phyloP scores from a whole-genome alignment of 441 rosid species.

The Geranium incanum region DNA sequence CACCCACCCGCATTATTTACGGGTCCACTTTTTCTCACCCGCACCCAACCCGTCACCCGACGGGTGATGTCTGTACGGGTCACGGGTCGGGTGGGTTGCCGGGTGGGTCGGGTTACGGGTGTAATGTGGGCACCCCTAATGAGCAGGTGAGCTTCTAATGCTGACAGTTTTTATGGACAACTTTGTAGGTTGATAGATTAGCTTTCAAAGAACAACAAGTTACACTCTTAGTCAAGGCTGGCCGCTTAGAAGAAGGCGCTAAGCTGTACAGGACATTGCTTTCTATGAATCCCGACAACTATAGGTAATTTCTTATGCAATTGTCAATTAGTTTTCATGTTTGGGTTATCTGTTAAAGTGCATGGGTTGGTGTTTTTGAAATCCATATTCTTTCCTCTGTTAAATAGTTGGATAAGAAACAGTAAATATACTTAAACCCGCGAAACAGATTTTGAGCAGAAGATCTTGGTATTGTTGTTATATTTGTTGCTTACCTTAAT shows the following conservation, averaged over 20 bases:
- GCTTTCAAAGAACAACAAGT: conserved; percentile 83
- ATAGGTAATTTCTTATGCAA: conserved; percentile 46
- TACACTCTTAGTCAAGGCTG: conserved; percentile 71
- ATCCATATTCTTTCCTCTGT: neutral
- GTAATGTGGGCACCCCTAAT: too few species aligned
- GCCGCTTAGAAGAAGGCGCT: conserved; percentile 65
- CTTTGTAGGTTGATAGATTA: conserved; percentile 76
- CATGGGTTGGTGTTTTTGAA: neutral
- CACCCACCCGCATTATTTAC: too few species aligned
- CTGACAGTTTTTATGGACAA: conserved; percentile 19
- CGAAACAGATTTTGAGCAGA: neutral
- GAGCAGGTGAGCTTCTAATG: conserved; percentile 16
- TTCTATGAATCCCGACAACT: conserved; percentile 94
- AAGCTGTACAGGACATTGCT: conserved; percentile 68
- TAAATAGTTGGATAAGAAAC: neutral
- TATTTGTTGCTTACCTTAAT: neutral
- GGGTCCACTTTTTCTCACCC: too few species aligned
- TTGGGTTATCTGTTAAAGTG: neutral
- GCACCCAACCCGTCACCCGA: too few species aligned
- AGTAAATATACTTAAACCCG: neutral
- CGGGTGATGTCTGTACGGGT: too few species aligned
- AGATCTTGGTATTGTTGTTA: neutral
- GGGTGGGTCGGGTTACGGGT: too few species aligned
- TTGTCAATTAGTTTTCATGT: conserved; percentile 9
- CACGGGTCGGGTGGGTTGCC: too few species aligned